Base-by-base conservation (phyloP, 179 eudicot genomes). In the Nepenthes alata region DNA sequence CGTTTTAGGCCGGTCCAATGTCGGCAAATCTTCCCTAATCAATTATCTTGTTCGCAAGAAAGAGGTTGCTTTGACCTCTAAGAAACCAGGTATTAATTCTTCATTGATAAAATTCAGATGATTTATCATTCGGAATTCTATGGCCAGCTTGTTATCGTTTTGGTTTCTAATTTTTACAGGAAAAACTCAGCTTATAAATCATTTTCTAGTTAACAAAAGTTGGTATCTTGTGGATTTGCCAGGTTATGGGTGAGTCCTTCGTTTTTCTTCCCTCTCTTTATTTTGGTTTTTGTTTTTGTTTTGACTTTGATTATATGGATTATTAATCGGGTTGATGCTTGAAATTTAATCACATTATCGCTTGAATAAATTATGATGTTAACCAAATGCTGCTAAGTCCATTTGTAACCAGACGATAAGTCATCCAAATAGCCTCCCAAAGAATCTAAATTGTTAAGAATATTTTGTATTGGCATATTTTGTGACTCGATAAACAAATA, bases 221-320 rank as follows among this genome's bases (percentile, higher is more conserved):
- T 93, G 98, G 97, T 87, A 89, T 66, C 79, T 93, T 37, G 98
- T 93, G 58, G 97, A 93, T 83, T 82, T 93, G 73, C 98, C 98
- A 60, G 98, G 97, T 39, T 93, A 93, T 71, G 97, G 98, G 95
- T 93, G 66, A 80, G 94, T 64, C 12, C 4, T 15, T 64, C 5
- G 2, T 13, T 5, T 10, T 48, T 61, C n/a, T 34, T 45, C 11
- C 11, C 5, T 9, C 11, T 10, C n/a, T 11, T 4, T 1, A 0
- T 57, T 35, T 57, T 4, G 35, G 34, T n/a, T 25, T 10, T 35
- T 15, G 13, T 5, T 57, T 62, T 41, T 4, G 8, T 41, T 41
- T 41, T 41, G 45, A 41, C 0, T 41, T 41, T 41, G 45, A 41
- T 41, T 7, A 7, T 7, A 7, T 41, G 45, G 45, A 41, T 4